Evolutionary conservation across 2,329 filamentous ascomycete species (phyloP).

Genomic region (Exophiala mesophila): DNA sequence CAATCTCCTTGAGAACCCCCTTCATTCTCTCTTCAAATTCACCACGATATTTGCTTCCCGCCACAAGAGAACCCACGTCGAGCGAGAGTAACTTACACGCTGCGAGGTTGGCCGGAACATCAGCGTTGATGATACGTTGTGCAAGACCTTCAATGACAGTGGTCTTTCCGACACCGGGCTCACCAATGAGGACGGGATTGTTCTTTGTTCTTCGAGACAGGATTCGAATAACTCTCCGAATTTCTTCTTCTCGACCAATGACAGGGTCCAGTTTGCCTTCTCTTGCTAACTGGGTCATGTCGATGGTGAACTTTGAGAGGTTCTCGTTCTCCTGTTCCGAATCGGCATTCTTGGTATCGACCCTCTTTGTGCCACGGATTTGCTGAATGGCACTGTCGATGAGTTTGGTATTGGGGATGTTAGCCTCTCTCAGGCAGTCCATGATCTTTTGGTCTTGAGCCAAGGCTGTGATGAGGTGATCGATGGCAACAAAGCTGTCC

Average conservation of each 20-base stretch:
- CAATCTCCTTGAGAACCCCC: constrained; percentile 94
- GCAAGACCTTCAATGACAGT: constrained; percentile 95
- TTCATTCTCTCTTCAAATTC: constrained; percentile 99
- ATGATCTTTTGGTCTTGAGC: constrained; percentile 74
- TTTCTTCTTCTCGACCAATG: constrained; percentile 86
- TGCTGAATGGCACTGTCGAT: constrained; percentile 85
- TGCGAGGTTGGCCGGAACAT: constrained; percentile 92
- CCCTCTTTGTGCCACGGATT: constrained; percentile 85
- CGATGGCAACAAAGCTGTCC: constrained; percentile 88
- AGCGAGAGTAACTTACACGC: constrained; percentile 91
- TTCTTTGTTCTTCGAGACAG: constrained; percentile 92
- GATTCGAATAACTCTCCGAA: constrained; percentile 90
- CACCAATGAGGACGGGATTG: constrained; percentile 96
- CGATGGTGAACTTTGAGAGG: constrained; percentile 95
- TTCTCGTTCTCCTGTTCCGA: constrained; percentile 89
- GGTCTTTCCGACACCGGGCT: constrained; percentile 97
- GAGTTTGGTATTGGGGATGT: constrained; percentile 85
- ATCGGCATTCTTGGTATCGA: constrained; percentile 95
- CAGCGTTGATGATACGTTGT: constrained; percentile 88
- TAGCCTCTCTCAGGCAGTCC: constrained; percentile 71
- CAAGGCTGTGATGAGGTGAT: constrained; percentile 84
- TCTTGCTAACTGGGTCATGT: constrained; percentile 93
- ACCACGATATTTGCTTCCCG: constrained; percentile 95
- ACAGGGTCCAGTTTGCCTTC: constrained; percentile 97
- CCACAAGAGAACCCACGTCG: constrained; percentile 90